phyloP scores from a whole-genome alignment of 192 early-diverging fungal genomes.

The Ambispora gerdemannii region DNA sequence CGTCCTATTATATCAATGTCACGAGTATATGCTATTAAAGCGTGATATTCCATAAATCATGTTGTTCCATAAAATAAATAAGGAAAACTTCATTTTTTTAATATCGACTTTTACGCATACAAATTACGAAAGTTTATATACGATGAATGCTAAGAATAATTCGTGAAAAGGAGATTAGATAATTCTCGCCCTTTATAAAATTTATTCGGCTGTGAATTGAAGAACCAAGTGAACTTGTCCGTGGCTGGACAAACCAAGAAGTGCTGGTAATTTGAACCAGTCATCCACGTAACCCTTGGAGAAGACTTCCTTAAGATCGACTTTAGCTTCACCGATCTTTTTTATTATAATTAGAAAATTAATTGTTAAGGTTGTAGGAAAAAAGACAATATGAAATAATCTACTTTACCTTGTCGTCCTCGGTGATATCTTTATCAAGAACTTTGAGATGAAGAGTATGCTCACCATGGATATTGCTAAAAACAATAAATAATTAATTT shows the following conservation, averaged over 20 bases:
- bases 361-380: background rate
- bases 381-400: background rate
- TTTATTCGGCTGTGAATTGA: too few species aligned
- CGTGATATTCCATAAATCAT: too few species aligned
- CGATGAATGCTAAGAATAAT: too few species aligned
- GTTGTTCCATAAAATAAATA: too few species aligned
- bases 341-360: conserved; percentile 3
- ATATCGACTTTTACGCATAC: too few species aligned
- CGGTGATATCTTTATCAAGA: conserved; percentile 29
- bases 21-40: too few species aligned
- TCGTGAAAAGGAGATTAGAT: too few species aligned
- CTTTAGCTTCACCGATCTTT: conserved; percentile 26
- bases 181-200: too few species aligned
- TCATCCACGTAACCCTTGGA: conserved; percentile 11
- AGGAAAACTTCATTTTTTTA: too few species aligned
- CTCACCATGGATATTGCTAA: background rate
- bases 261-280: conserved; percentile 31
- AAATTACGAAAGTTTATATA: too few species aligned
- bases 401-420: conserved; percentile 21
- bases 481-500: background rate
- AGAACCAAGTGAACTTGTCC: conserved; percentile 29
- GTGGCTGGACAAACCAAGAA: conserved; percentile 21
- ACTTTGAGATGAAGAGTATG: conserved; percentile 27
- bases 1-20: too few species aligned
- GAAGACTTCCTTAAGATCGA: conserved; percentile 21